Evolutionary conservation across 73 alveolate species (phyloP), one percentile per base, ranked within the genome.

Genomic region (Tetrahymena malaccensis): DNA sequence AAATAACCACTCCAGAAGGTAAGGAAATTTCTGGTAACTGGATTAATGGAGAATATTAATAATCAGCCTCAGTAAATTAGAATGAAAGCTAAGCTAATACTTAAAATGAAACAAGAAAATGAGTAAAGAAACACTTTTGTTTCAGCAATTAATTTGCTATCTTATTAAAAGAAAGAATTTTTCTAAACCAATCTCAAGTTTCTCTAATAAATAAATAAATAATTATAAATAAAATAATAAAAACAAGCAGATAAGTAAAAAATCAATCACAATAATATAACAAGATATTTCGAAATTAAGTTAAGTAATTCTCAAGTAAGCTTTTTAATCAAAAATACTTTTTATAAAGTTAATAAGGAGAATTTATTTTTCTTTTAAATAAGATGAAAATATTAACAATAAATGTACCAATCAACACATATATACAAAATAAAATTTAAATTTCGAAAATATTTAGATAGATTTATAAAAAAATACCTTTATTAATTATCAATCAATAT

Each of bases 1-100:
- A 94, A 34, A 93, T 97, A 96, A 96, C 96, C 6, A 94, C 94
- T 55, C 97, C 97, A 44, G 97, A 97, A 84, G 98, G 98, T 3
- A 50, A 22, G n/a, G 95, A 93, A 27, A 43, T 93, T 1, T 43
- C 43, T 35, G 97, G 97, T 10, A 70, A 35, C 11, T 95, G 97
- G 97, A 94, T 85, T 43, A 95, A 95, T 34, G 97, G 97, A 33
- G 94, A 93, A 27, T 70, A 70, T 70, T 70, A 70, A 12, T 22
- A 70, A 31, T 12, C 4, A 70, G 4, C 34, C 34, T 8, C 17
- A 27, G 89, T 43, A 27, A 70, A 70, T 70, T 70, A 70, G 37
- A 31, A n/a, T 70, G 22, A 70, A 27, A 27, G 5, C 31, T 5
- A 17, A 19, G 21, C 25, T 70, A 4, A 1, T 50, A 19, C 83